Percentiles rank a stretch among this genome's conserved stretches.
These are phyloP conservation scores for Aspergillus homomorphus DNA, from an alignment of 495 filamentous ascomycete species.

Conservation along the genomic window DNA sequence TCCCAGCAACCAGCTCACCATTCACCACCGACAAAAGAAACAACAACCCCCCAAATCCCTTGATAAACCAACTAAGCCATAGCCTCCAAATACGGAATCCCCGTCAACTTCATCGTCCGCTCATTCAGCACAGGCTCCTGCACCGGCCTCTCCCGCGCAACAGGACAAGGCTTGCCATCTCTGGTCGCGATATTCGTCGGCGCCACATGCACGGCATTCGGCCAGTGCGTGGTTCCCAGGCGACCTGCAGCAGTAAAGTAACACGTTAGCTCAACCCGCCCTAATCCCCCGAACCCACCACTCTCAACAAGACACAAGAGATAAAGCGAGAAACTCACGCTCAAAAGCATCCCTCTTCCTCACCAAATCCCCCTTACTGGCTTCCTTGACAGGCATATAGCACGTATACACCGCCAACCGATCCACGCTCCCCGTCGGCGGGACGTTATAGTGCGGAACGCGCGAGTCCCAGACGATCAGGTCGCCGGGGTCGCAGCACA, in stretches of 20 bases:
- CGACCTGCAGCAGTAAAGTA: constrained; percentile 7
- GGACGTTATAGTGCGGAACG: constrained; percentile 39
- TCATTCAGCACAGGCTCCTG: constrained; percentile 30
- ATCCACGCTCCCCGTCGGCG: constrained; percentile 21
- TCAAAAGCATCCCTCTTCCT: constrained; percentile 40
- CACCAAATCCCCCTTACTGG: constrained; percentile 30
- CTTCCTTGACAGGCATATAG: constrained; percentile 36
- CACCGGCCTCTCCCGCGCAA: constrained; percentile 17
- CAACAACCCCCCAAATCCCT: neutral
- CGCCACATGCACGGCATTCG: constrained; percentile 34
- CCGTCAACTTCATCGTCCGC: constrained; percentile 33
- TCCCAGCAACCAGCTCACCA: too few species aligned
- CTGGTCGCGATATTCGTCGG: constrained; percentile 30
- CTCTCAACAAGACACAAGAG: too few species aligned
- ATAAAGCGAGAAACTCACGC: constrained; percentile 7
- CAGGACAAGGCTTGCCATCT: constrained; percentile 26
- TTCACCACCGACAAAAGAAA: too few species aligned
- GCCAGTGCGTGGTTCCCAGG: constrained; percentile 36
- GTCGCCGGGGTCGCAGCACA: constrained; percentile 41
- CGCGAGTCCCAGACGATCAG: constrained; percentile 45
- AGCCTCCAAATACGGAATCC: constrained; percentile 31
- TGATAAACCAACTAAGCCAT: neutral
- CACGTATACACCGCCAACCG: constrained; percentile 36
- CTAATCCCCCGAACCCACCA: neutral
- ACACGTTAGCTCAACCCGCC: neutral